A percentile compares a stretch with the other conserved stretches of the same genome.
Conservation (phyloP, 2,329 filamentous ascomycete species). For the Penicillium sp. region DNA sequence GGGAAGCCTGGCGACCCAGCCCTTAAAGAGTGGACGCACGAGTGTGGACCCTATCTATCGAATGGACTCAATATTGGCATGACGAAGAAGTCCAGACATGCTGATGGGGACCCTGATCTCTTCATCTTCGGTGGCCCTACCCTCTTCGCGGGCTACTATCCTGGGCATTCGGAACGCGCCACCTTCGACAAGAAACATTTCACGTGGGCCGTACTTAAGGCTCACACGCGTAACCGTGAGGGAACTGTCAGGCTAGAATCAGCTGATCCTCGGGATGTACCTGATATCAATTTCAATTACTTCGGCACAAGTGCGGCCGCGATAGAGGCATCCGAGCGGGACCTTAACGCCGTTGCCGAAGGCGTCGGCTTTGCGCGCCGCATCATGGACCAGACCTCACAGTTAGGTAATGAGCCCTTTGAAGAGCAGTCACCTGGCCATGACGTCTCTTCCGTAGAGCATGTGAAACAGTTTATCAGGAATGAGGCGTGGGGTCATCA, state of each 20-base stretch:
- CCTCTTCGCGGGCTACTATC: conserved; percentile 54
- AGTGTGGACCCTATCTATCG: no score
- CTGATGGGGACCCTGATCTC: conserved; percentile 21
- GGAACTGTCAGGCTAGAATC: conserved; percentile 62
- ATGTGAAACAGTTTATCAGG: conserved; percentile 43
- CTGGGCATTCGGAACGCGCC: conserved; percentile 31
- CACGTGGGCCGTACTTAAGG: conserved; percentile 54
- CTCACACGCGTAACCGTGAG: conserved; percentile 59
- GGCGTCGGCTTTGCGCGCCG: no score
- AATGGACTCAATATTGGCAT: no score
- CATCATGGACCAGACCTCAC: no score
- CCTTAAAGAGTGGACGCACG: conserved; percentile 41
- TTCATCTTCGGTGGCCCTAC: conserved; percentile 56
- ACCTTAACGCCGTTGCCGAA: conserved; percentile 42
- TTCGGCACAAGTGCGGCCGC: conserved; percentile 49
- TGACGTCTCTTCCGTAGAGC: no score
- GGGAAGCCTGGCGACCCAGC: conserved; percentile 39
- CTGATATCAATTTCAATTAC: conserved; percentile 62
- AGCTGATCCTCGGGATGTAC: conserved; percentile 61
- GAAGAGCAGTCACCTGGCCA: no score
- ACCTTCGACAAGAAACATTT: conserved; percentile 31
- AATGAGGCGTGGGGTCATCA: conserved; percentile 58
- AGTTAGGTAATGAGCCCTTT: no score
- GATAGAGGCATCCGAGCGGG: conserved; percentile 56
- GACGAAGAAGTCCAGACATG: no score